These are phyloP conservation scores for Zopfochytrium polystomum DNA, from an alignment of 371 early-diverging fungal species.

Conservation along the genomic window DNA sequence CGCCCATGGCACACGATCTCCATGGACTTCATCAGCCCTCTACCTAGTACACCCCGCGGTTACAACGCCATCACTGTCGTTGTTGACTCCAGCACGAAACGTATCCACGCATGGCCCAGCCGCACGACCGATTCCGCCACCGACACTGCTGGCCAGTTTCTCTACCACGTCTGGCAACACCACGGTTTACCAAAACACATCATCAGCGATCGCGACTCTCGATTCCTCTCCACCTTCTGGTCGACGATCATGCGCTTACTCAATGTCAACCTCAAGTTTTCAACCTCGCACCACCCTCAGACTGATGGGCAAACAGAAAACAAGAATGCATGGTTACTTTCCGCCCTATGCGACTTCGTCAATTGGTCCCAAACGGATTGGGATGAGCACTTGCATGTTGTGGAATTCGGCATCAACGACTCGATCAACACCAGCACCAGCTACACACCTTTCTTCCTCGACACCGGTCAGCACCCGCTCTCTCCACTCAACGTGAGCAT, in stretches of 20 bases:
- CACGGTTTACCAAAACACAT: slow-evolving; percentile 17
- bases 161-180: slow-evolving; percentile 1
- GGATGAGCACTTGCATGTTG: slow-evolving; percentile 18
- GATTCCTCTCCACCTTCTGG: slow-evolving; percentile 28
- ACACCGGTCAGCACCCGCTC: slow-evolving; percentile 16
- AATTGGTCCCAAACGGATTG: slow-evolving; percentile 22
- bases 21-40: slow-evolving; percentile 25
- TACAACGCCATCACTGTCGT: slow-evolving; percentile 15
- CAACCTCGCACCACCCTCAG: slow-evolving; percentile 50
- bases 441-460: slow-evolving; percentile 28
- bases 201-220: slow-evolving; percentile 18
- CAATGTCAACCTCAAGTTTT: slow-evolving; percentile 33
- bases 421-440: slow-evolving; percentile 20
- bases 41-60: slow-evolving; percentile 11
- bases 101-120: neutral
- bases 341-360: slow-evolving; percentile 8
- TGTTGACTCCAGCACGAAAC: slow-evolving; percentile 17
- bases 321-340: slow-evolving; percentile 18
- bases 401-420: slow-evolving; percentile 30
- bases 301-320: slow-evolving; percentile 56
- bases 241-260: slow-evolving; percentile 23
- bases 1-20: slow-evolving; percentile 17
- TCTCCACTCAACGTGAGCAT: slow-evolving; percentile 13
- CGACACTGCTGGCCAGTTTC: slow-evolving; percentile 8
- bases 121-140: neutral